Evolutionary conservation across 768 basidiomycete genomes (phyloP).

Genomic region (Amanita exitialis): DNA sequence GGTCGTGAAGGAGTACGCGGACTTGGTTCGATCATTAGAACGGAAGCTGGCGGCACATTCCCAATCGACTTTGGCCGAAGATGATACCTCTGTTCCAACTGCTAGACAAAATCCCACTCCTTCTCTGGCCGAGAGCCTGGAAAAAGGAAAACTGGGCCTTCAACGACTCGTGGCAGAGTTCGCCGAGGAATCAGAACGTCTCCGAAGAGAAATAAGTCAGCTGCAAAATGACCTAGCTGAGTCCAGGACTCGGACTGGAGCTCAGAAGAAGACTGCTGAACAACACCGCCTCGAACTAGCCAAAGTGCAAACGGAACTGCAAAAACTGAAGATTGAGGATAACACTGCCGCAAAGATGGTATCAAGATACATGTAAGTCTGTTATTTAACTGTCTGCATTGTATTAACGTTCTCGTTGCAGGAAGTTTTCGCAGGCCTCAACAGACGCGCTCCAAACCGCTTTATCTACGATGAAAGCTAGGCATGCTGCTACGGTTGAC

Average conservation of each 20-base stretch:
- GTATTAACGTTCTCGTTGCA: constrained; percentile 15
- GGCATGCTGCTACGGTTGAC: constrained; percentile 51
- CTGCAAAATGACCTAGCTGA: constrained; percentile 34
- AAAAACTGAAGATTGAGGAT: constrained; percentile 52
- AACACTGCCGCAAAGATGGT: constrained; percentile 77
- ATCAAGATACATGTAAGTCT: constrained; percentile 69
- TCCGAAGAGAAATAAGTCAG: constrained; percentile 31
- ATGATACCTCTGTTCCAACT: constrained; percentile 5
- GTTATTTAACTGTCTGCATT: background rate
- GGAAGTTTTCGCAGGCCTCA: constrained; percentile 78
- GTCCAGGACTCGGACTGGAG: constrained; percentile 30
- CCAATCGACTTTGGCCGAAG: background rate
- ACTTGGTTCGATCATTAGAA: constrained; percentile 59
- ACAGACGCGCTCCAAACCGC: constrained; percentile 57
- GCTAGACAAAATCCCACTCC: background rate
- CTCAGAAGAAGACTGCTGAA: constrained; percentile 32
- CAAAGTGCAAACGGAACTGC: constrained; percentile 36
- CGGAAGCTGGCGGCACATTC: constrained; percentile 20
- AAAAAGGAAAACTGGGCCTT: constrained; percentile 38
- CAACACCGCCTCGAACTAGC: constrained; percentile 37
- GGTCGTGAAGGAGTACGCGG: constrained; percentile 66
- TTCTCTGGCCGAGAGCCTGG: constrained; percentile 25
- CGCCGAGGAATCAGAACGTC: constrained; percentile 32
- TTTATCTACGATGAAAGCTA: constrained; percentile 43
- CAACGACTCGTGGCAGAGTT: constrained; percentile 41